These are phyloP conservation scores for Rhytidiadelphus loreus DNA, from an alignment of 225 moss, liverwort and hornwort species.

Conservation along the genomic window DNA sequence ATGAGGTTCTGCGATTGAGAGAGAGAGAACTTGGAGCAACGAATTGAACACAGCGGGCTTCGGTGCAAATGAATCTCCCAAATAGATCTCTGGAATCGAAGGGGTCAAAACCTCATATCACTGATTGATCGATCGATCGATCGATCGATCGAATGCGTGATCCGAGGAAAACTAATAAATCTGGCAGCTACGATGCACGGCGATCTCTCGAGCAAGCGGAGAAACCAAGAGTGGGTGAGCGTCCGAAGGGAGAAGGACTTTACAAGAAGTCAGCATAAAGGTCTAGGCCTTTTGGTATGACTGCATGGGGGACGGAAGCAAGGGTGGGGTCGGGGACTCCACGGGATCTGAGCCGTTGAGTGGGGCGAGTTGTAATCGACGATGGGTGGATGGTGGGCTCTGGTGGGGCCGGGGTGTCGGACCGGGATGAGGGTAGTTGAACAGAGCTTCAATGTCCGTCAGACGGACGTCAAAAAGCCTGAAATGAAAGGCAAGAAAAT, in stretches of 20 bases:
- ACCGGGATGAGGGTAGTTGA: neutral
- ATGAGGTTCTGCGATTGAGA: neutral
- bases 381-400: neutral
- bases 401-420: neutral
- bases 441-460: neutral
- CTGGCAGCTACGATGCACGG: neutral
- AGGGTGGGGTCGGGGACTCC: too few species aligned
- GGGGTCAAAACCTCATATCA: neutral
- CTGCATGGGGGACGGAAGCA: neutral
- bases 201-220: neutral
- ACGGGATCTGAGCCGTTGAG: neutral
- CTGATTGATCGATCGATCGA: neutral
- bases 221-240: neutral
- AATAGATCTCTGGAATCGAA: neutral
- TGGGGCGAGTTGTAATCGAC: neutral
- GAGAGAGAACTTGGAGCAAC: neutral
- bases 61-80: neutral
- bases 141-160: neutral
- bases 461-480: neutral
- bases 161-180: neutral
- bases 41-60: constrained; percentile 1
- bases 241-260: neutral
- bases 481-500: neutral
- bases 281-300: too few species aligned
- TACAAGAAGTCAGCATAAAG: neutral